These are phyloP conservation scores for Aurifilum marmelostoma DNA, from an alignment of 2,329 filamentous ascomycete genomes.

Conservation along the genomic window DNA sequence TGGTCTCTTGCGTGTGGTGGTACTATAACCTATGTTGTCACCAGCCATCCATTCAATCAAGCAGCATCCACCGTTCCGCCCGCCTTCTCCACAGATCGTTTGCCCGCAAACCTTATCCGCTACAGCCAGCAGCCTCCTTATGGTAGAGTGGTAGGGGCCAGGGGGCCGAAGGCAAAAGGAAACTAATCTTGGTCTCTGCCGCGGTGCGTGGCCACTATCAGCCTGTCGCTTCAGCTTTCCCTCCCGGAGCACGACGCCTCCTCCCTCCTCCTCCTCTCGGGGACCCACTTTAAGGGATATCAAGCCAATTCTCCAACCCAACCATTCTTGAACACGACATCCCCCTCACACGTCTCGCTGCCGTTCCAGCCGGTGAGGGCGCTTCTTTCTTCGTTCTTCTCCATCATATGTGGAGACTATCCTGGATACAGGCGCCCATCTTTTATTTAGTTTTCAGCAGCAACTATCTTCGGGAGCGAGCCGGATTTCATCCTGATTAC, in stretches of 20 bases:
- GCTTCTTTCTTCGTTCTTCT: not conserved
- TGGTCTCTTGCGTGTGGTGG: not conserved
- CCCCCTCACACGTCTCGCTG: not conserved
- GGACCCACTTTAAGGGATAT: conserved; percentile 9
- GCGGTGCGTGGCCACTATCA: not conserved
- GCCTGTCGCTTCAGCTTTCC: not conserved
- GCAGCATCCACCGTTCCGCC: not conserved
- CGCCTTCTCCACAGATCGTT: conserved; percentile 2
- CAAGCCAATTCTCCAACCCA: conserved; percentile 5
- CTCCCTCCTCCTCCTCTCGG: no score
- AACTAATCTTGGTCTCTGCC: not conserved
- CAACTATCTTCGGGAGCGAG: not conserved
- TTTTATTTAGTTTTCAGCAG: not conserved
- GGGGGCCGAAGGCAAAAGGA: not conserved
- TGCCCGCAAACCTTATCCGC: not conserved
- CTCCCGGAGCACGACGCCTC: not conserved
- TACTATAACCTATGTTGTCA: not conserved
- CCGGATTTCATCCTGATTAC: not conserved
- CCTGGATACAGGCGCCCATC: not conserved
- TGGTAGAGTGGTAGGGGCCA: not conserved
- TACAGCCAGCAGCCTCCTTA: not conserved
- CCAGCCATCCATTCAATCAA: no score
- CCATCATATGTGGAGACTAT: conserved; percentile 2
- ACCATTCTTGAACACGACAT: conserved; percentile 22
- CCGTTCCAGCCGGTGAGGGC: conserved; percentile 12